A percentile compares a stretch with the other conserved stretches of the same genome.
phyloP scores from a whole-genome alignment of 768 basidiomycete genomes.

The Neoboletus subvelutipes region DNA sequence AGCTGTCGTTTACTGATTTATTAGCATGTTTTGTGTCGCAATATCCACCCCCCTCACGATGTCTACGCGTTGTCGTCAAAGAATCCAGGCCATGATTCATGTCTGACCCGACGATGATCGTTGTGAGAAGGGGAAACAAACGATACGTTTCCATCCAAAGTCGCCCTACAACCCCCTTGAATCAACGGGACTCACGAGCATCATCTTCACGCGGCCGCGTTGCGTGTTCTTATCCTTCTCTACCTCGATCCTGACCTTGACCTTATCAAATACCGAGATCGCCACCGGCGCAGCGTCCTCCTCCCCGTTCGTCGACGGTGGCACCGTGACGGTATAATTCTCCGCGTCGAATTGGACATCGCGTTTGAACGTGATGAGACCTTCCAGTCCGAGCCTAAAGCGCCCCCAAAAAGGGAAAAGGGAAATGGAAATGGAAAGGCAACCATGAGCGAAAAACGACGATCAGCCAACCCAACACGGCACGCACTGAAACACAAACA shows the following conservation, averaged over 20 bases:
- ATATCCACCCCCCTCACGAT: not conserved
- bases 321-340: constrained; percentile 79
- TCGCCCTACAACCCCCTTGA: constrained; percentile 39
- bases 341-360: constrained; percentile 90
- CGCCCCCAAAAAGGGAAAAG: not conserved
- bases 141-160: not conserved
- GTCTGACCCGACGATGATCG: not conserved
- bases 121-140: not conserved
- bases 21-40: not conserved
- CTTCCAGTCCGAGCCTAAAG: constrained; percentile 86
- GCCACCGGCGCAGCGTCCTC: constrained; percentile 42
- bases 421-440: too few species aligned
- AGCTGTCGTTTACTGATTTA: constrained; percentile 5
- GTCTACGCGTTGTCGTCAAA: not conserved
- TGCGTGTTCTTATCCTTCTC: constrained; percentile 96
- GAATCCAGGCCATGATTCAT: not conserved
- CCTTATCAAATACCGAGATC: constrained; percentile 92
- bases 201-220: constrained; percentile 86
- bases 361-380: constrained; percentile 90
- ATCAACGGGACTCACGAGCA: constrained; percentile 65
- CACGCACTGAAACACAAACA: constrained; percentile 89
- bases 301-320: constrained; percentile 28
- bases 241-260: constrained; percentile 84
- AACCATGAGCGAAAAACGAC: not conserved
- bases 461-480: not conserved